Percentiles rank a stretch among this genome's conserved stretches.
Conservation (phyloP, 768 basidiomycete species). For the Boletales sp. region DNA sequence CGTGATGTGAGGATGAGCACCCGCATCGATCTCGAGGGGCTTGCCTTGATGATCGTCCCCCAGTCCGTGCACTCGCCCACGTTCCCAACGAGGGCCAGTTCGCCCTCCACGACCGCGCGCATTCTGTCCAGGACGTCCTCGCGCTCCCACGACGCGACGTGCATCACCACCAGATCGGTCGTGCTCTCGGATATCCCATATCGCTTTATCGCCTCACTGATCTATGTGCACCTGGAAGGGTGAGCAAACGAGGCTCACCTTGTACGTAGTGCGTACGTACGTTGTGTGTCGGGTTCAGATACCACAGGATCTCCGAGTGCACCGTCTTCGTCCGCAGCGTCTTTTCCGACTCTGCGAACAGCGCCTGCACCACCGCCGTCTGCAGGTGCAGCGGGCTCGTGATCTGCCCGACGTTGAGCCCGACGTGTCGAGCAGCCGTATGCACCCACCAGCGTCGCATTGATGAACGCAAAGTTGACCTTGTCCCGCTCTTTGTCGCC, state of each 20-base stretch:
- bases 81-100: conserved; percentile 43
- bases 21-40: conserved; percentile 7
- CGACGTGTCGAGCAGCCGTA: conserved; percentile 9
- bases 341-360: conserved; percentile 61
- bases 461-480: conserved; percentile 91
- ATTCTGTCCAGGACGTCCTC: conserved; percentile 51
- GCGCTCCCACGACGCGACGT: conserved; percentile 45
- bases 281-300: conserved; percentile 84
- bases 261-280: no score
- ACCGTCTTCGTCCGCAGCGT: conserved; percentile 77
- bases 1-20: neutral
- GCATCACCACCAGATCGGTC: conserved; percentile 67
- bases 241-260: no score
- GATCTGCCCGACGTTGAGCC: conserved; percentile 49
- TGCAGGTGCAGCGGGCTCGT: conserved; percentile 77
- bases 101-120: conserved; percentile 56
- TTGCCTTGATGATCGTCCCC: conserved; percentile 69
- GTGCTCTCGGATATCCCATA: conserved; percentile 77
- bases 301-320: conserved; percentile 89
- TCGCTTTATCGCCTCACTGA: conserved; percentile 81
- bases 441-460: conserved; percentile 70
- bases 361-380: conserved; percentile 79
- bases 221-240: no score
- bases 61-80: conserved; percentile 62
- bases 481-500: conserved; percentile 69